Conservation (phyloP, 768 basidiomycete genomes). For the Postia placenta region DNA sequence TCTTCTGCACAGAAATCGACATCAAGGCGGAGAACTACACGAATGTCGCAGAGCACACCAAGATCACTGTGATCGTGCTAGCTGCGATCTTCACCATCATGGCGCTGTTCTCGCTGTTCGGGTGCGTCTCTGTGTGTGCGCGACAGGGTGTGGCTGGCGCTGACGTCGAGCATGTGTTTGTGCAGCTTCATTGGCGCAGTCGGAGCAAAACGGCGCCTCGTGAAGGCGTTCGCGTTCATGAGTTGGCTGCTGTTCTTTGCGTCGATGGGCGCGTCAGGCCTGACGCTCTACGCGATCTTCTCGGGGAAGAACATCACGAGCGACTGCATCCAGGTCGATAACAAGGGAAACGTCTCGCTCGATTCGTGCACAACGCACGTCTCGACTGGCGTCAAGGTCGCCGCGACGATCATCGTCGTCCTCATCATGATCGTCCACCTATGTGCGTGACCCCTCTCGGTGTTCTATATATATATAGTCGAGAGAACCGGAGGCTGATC, state of each 20-base stretch:
- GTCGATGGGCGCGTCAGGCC: conserved; percentile 11
- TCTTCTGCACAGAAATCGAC: conserved; percentile 10
- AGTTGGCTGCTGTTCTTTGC: conserved; percentile 20
- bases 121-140: conserved; percentile 14
- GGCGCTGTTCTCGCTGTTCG: conserved; percentile 20
- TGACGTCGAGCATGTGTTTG: neutral
- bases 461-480: neutral
- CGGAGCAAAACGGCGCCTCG: conserved; percentile 20
- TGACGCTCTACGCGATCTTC: conserved; percentile 18
- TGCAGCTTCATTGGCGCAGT: conserved; percentile 23
- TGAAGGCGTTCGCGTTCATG: conserved; percentile 21
- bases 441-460: conserved; percentile 15
- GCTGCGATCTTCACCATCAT: conserved; percentile 18
- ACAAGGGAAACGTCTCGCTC: conserved; percentile 3
- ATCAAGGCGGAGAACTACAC: conserved; percentile 7
- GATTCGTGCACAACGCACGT: conserved; percentile 15
- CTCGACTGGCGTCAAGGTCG: conserved; percentile 17
- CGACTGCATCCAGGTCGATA: conserved; percentile 10
- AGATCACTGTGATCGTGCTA: conserved; percentile 15
- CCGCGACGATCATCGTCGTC: conserved; percentile 13
- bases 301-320: conserved; percentile 15
- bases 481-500: neutral
- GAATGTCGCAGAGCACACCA: conserved; percentile 6
- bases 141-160: neutral
- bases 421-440: conserved; percentile 16